These are phyloP conservation scores for Tolypocladium inflatum DNA, from an alignment of 2,329 filamentous ascomycete genomes.

Conservation along the genomic window DNA sequence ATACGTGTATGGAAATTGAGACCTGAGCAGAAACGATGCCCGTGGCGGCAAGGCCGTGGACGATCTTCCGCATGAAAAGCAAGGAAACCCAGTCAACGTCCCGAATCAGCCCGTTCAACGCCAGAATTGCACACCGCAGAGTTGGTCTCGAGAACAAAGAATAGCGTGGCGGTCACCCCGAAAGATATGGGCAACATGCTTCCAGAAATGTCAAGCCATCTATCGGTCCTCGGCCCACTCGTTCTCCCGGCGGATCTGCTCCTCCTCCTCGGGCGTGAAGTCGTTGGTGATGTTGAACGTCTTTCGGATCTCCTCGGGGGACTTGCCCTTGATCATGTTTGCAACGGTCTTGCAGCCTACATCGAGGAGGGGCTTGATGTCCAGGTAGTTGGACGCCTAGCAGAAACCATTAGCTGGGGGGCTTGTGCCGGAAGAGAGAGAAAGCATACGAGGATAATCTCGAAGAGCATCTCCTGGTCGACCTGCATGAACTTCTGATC, in stretches of 20 bases:
- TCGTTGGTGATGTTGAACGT: slow-evolving; percentile 99
- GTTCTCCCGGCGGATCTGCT: slow-evolving; percentile 89
- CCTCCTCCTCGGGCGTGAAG: slow-evolving; percentile 97
- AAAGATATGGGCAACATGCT: neutral
- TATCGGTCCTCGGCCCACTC: slow-evolving; percentile 83
- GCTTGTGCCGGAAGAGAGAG: no score
- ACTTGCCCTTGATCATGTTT: slow-evolving; percentile 99
- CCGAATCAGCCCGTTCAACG: slow-evolving; percentile 10
- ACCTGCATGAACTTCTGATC: slow-evolving; percentile 99
- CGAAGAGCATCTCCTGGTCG: slow-evolving; percentile 98
- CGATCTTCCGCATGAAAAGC: neutral
- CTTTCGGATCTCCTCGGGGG: slow-evolving; percentile 96
- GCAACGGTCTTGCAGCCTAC: slow-evolving; percentile 99
- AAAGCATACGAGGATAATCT: slow-evolving; percentile 82
- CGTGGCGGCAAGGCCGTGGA: neutral
- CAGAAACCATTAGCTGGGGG: neutral
- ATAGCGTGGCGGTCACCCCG: neutral
- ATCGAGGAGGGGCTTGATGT: slow-evolving; percentile 96
- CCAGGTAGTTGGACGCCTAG: slow-evolving; percentile 93
- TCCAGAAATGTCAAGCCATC: slow-evolving; percentile 10
- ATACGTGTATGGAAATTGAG: neutral
- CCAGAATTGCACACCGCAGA: slow-evolving; percentile 6
- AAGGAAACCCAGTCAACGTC: slow-evolving; percentile 4
- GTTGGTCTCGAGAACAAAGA: neutral
- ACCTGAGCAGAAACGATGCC: neutral